Base-by-base conservation (phyloP, 345 rosid genomes). In the Atalantia buxifolia region DNA sequence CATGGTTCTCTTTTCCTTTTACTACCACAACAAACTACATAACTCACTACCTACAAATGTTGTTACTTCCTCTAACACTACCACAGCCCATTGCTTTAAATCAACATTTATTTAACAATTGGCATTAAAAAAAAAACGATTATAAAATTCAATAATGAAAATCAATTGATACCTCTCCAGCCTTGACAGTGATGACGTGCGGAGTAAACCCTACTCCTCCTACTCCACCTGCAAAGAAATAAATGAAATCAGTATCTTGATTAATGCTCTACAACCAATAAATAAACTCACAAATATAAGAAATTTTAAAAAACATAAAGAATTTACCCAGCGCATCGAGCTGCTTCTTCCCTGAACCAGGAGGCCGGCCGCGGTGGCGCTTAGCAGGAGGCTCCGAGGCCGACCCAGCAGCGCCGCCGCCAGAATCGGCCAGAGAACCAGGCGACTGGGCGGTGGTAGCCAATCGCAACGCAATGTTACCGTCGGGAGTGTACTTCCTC, bases 171-270 rank as follows among this genome's bases (percentile, higher is more conserved):
- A 96, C 99, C 95, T 96, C 97, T 57, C 99, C 99, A 21, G 89
- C 84, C 74, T 88, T 83, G 50, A 96, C 97, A 25, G 84, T 86
- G 73, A 96, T 96, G 65, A 96, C 98, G 83, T 96, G 99, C 22
- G 99, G 99, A 35, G 98, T 96, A 83, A 96, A 96, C 67, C 97
- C 98, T n/a, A 90, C 80, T 2, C 98, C 99, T 81, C 96, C 94
- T 80, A 86, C 78, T 72, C 98, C 98, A 85, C 99, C 99, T 93
- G 81, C 77, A 77, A 45, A 45, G 50, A 76, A 68, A 56, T 27
- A 82, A 71, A 27, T 56, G 66, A 71, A 14, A 64, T 67, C 13
- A 33, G 71, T 35, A 14, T 42, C 53, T 3, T 24, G 42, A 7
- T 27, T 16, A 69, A 69, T n/a, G 12, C 13, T 0, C 6, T 4